Percentiles rank a stretch among this genome's conserved stretches.
These are phyloP conservation scores for Arxiozyma heterogenica DNA, from an alignment of 1,139 yeast genomes.

Conservation along the genomic window DNA sequence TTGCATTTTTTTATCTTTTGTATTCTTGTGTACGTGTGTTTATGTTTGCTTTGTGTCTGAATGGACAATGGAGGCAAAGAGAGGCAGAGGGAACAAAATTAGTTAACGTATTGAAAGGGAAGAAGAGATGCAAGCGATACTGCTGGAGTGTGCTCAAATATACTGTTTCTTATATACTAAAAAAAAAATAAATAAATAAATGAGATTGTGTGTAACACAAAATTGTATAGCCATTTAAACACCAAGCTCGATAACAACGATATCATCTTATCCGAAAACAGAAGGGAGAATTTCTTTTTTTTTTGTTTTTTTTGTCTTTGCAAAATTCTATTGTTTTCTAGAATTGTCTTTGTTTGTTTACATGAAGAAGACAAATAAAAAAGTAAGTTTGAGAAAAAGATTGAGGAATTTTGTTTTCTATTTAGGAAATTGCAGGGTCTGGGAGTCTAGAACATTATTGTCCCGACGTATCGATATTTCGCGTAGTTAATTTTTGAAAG, in stretches of 20 bases:
- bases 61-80: too few relatives aligned
- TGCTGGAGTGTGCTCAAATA: slow-evolving; percentile 2
- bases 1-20: slow-evolving; percentile 38
- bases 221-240: too few relatives aligned
- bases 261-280: neutral
- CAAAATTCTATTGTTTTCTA: neutral
- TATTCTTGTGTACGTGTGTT: neutral
- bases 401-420: neutral
- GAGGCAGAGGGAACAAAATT: neutral
- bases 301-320: neutral
- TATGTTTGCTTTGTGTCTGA: neutral
- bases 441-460: neutral
- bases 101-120: too few relatives aligned
- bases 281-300: neutral
- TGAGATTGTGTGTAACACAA: too few relatives aligned
- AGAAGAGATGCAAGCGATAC: too few relatives aligned
- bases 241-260: neutral
- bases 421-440: neutral
- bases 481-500: neutral
- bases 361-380: neutral
- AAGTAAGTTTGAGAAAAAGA: neutral
- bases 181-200: too few relatives aligned
- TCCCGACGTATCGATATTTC: neutral
- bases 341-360: neutral
- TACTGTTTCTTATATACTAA: neutral